Evolutionary conservation across 805 yeast genomes (phyloP), one percentile per base, ranked within the genome.

Genomic region (Yarrowia sp.): DNA sequence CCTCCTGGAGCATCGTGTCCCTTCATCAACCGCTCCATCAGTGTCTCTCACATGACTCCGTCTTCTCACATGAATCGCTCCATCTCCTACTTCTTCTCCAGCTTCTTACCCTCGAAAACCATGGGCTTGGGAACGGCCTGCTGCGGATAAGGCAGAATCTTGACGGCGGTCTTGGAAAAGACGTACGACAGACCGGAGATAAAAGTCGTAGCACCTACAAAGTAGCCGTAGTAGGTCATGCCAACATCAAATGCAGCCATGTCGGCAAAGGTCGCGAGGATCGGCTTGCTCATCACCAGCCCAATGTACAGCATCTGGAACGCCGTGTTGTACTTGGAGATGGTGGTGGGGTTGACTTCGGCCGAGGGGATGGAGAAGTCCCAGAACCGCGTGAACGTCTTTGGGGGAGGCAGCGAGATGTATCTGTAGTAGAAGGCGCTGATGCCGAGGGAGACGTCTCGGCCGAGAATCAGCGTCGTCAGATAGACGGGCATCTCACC

Each of bases 221-320:
- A 70, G 68, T 80, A 81, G n/a, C 71, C 69, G 10, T 71, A 63
- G 16, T 65, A 71, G 16, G 63, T 62, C 19, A 69, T 65, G 4
- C 68, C 67, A 7, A 61, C 33, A 12, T 55, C 71, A 58, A 76
- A 68, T 6, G 65, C 64, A 4, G 69, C 67, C 0, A 76, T 71
- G 16, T 49, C 68, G 0, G 63, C 53, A 13, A 69, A 69, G 9
- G 80, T 64, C 35, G 75, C 42, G 16, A 80, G 61, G 1, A 82
- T 84, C 0, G 88, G 88, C 61, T 80, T 77, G 16, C 81, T 73
- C 61, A 87, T 83, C 61, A 84, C 80, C 14, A 79, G 70, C 0
- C 87, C 97, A 44, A 94, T 81, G 68, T 92, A 92, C 2, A 88
- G 71, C 97, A 94, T 93, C 72, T 94, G 99, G 64, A 94, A 80